A percentile compares a stretch with the other conserved stretches of the same genome.
phyloP scores from a whole-genome alignment of 1,284 basidiomycete species.

The Austroboletus rostrupii region DNA sequence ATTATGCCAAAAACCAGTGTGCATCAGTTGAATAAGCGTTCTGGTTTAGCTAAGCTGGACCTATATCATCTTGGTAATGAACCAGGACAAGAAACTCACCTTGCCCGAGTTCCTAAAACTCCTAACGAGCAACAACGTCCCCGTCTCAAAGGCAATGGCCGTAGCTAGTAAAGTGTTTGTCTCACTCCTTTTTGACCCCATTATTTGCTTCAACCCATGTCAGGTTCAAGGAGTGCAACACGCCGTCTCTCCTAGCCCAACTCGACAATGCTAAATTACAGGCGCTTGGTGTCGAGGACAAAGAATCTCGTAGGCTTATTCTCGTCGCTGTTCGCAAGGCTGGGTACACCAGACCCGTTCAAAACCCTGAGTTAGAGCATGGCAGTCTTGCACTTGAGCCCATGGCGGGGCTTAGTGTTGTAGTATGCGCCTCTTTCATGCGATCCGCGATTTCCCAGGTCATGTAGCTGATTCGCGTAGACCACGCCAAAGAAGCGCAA shows the following conservation, averaged over 20 bases:
- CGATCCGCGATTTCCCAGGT: slow-evolving; percentile 10
- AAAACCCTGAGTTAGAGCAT: slow-evolving; percentile 2
- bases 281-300: slow-evolving; percentile 56
- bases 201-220: slow-evolving; percentile 6
- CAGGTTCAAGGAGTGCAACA: slow-evolving; percentile 76
- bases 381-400: background rate
- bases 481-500: slow-evolving; percentile 52
- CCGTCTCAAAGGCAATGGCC: slow-evolving; percentile 72
- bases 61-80: background rate
- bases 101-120: slow-evolving; percentile 74
- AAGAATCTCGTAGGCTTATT: slow-evolving; percentile 64
- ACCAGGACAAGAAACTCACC: slow-evolving; percentile 45
- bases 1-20: background rate
- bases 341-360: slow-evolving; percentile 42
- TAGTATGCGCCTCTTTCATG: slow-evolving; percentile 25
- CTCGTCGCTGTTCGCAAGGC: slow-evolving; percentile 63
- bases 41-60: background rate
- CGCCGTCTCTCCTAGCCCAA: slow-evolving; percentile 51
- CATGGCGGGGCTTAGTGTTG: background rate
- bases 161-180: slow-evolving; percentile 76
- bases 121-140: slow-evolving; percentile 58
- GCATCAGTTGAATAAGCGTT: no score
- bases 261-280: slow-evolving; percentile 61
- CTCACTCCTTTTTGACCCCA: background rate
- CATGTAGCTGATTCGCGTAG: slow-evolving; percentile 21